Evolutionary conservation across 1,284 basidiomycete genomes (phyloP).

Genomic region (Ceratobasidium sp.): DNA sequence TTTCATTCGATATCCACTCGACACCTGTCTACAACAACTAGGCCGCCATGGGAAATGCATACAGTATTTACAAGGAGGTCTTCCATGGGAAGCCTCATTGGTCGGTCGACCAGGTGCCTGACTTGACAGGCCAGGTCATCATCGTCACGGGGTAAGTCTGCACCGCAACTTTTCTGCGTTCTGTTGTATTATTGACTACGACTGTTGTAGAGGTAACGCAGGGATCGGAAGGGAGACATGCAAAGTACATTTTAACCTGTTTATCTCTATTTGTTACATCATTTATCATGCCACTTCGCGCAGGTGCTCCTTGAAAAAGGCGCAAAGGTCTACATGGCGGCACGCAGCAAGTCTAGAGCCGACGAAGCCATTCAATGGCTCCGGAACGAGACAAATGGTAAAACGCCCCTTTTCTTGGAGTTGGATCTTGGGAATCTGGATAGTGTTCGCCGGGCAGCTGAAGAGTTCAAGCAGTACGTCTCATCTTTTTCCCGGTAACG

Average conservation of each 20-base stretch:
- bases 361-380: constrained; percentile 59
- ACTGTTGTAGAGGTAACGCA: constrained; percentile 48
- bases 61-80: constrained; percentile 22
- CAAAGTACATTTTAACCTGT: constrained; percentile 57
- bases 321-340: constrained; percentile 58
- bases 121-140: constrained; percentile 41
- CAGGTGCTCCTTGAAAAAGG: constrained; percentile 54
- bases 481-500: not conserved
- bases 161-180: not conserved
- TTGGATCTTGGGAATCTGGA: constrained; percentile 69
- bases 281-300: too few relatives aligned
- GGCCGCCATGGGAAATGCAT: not conserved
- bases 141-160: constrained; percentile 40
- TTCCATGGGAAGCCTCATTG: constrained; percentile 45
- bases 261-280: not conserved
- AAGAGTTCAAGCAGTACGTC: constrained; percentile 62
- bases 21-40: too few relatives aligned
- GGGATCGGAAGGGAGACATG: constrained; percentile 56
- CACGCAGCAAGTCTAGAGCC: constrained; percentile 53
- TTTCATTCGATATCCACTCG: too few relatives aligned
- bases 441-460: constrained; percentile 62
- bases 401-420: constrained; percentile 63
- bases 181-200: constrained; percentile 50
- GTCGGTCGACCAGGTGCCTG: constrained; percentile 44
- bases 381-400: constrained; percentile 55